Conservation (phyloP, 164 flowering plant genomes). For the Piper betle region DNA sequence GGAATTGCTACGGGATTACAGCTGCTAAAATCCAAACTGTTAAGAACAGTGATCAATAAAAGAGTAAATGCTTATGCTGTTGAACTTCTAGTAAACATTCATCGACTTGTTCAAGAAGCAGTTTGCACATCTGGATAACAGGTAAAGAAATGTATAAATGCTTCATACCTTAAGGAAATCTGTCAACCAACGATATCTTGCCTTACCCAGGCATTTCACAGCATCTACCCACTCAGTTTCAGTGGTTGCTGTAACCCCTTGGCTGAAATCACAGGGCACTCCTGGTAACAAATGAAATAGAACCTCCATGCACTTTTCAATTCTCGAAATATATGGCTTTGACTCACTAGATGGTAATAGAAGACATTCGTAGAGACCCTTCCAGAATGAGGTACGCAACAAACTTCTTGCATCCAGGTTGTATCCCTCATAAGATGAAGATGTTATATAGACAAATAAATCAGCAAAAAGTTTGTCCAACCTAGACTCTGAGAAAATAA, state of each 20-base stretch:
- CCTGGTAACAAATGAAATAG: constrained; percentile 54
- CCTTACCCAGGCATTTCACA: constrained; percentile 60
- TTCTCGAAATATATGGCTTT: constrained; percentile 20
- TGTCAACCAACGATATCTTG: constrained; percentile 40
- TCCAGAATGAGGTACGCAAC: constrained; percentile 70
- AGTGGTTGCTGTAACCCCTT: constrained; percentile 8
- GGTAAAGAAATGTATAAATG: neutral
- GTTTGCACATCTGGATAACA: neutral
- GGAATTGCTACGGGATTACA: no score
- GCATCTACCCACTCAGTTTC: constrained; percentile 62
- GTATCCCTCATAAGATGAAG: constrained; percentile 22
- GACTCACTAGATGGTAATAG: constrained; percentile 29
- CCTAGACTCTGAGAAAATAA: constrained; percentile 62
- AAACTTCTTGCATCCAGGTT: constrained; percentile 24
- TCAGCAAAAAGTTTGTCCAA: constrained; percentile 55
- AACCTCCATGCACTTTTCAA: constrained; percentile 63
- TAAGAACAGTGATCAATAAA: no score
- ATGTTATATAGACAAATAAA: constrained; percentile 30
- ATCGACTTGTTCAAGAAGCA: neutral
- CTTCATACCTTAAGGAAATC: constrained; percentile 56
- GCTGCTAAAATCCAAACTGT: no score
- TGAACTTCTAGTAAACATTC: no score
- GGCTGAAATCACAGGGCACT: constrained; percentile 13
- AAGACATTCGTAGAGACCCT: constrained; percentile 49
- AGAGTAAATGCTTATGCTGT: no score